Conservation (phyloP, 2,329 filamentous ascomycete species). For the Fusarium stilboides region DNA sequence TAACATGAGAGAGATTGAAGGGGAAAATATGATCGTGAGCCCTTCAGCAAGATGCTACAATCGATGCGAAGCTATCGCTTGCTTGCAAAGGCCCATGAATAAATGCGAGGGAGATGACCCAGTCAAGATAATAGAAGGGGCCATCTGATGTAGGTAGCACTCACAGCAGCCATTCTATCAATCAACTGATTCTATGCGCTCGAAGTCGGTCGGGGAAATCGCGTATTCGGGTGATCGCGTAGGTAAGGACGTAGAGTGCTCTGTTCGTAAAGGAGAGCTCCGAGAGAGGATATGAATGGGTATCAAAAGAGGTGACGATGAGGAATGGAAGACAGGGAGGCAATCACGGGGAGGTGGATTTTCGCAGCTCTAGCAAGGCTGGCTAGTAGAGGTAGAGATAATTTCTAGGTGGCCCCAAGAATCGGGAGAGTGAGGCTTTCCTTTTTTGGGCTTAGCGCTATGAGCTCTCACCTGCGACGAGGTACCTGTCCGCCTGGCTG, state of each 20-base stretch:
- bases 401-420: slow-evolving; percentile 54
- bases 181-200: slow-evolving; percentile 52
- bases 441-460: slow-evolving; percentile 42
- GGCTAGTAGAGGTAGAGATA: slow-evolving; percentile 52
- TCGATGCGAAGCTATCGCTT: slow-evolving; percentile 20
- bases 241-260: slow-evolving; percentile 30
- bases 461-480: slow-evolving; percentile 34
- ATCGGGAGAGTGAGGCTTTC: slow-evolving; percentile 39
- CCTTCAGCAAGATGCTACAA: slow-evolving; percentile 7
- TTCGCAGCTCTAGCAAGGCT: slow-evolving; percentile 54
- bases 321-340: slow-evolving; percentile 49
- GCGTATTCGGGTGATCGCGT: slow-evolving; percentile 44
- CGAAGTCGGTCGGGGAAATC: slow-evolving; percentile 41
- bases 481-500: slow-evolving; percentile 24
- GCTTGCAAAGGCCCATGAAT: slow-evolving; percentile 7
- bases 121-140: slow-evolving; percentile 35
- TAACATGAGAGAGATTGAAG: slow-evolving; percentile 3
- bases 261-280: slow-evolving; percentile 41
- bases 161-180: slow-evolving; percentile 62
- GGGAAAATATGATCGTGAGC: not conserved
- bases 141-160: slow-evolving; percentile 47
- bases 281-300: slow-evolving; percentile 48
- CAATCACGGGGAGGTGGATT: slow-evolving; percentile 53
- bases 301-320: slow-evolving; percentile 54
- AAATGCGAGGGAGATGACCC: slow-evolving; percentile 25